A percentile compares a stretch with the other conserved stretches of the same genome.
Evolutionary conservation across 768 basidiomycete species (phyloP).

Genomic region (Hortiboletus campestris): DNA sequence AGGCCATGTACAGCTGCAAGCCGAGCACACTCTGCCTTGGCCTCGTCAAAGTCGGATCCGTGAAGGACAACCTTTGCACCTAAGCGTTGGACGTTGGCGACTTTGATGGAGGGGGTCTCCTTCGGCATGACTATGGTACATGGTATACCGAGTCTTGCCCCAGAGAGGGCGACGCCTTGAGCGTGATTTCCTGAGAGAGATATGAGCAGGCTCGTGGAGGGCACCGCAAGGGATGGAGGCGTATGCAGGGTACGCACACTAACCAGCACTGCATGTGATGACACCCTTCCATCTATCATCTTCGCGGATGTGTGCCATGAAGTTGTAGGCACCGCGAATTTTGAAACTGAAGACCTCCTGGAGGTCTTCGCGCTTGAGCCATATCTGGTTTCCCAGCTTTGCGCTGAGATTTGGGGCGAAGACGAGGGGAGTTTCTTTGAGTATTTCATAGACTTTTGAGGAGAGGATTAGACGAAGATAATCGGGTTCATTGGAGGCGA

Average conservation of each 20-base stretch:
- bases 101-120: slow-evolving; percentile 94
- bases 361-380: slow-evolving; percentile 95
- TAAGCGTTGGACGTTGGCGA: slow-evolving; percentile 89
- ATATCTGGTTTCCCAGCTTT: slow-evolving; percentile 89
- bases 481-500: slow-evolving; percentile 71
- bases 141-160: slow-evolving; percentile 79
- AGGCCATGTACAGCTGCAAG: slow-evolving; percentile 75
- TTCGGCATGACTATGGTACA: slow-evolving; percentile 99
- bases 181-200: slow-evolving; percentile 85
- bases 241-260: slow-evolving; percentile 52
- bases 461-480: slow-evolving; percentile 86
- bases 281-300: slow-evolving; percentile 98
- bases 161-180: slow-evolving; percentile 97
- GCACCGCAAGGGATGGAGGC: slow-evolving; percentile 1
- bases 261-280: slow-evolving; percentile 96
- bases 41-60: slow-evolving; percentile 92
- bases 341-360: slow-evolving; percentile 99
- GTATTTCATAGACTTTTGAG: slow-evolving; percentile 86
- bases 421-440: slow-evolving; percentile 89
- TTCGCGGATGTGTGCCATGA: slow-evolving; percentile 85
- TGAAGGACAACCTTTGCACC: slow-evolving; percentile 94
- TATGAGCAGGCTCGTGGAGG: background rate
- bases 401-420: slow-evolving; percentile 82
- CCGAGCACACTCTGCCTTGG: slow-evolving; percentile 90
- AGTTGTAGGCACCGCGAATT: slow-evolving; percentile 96